Percentiles rank a stretch among this genome's conserved stretches.
phyloP scores from a whole-genome alignment of 345 rosid species.

The Reutealis trisperma region DNA sequence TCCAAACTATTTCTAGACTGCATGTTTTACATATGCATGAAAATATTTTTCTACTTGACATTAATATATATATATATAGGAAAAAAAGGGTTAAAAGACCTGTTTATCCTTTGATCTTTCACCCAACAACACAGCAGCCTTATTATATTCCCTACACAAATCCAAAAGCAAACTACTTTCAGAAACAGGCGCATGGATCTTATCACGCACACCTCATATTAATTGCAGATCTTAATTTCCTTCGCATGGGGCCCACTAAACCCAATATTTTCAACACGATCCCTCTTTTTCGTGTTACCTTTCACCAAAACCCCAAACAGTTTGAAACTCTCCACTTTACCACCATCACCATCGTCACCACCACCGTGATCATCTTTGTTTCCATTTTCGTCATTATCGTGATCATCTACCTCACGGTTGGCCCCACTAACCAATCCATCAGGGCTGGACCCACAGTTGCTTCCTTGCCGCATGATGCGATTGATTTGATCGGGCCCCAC shows the following conservation, averaged over 20 bases:
- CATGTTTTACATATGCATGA: not conserved
- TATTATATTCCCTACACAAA: too few species aligned
- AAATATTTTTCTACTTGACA: not conserved
- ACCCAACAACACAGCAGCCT: not conserved
- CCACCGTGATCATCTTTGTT: not conserved
- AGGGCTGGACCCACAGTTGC: constrained; percentile 12
- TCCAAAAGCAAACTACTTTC: too few species aligned
- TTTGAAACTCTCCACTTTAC: constrained; percentile 53
- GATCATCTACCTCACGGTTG: not conserved
- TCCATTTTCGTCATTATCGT: constrained; percentile 6
- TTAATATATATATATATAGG: too few species aligned
- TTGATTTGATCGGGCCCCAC: constrained; percentile 74
- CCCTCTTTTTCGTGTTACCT: constrained; percentile 57
- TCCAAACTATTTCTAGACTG: not conserved
- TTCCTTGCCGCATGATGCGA: constrained; percentile 56
- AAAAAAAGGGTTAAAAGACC: constrained; percentile 4
- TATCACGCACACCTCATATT: not conserved
- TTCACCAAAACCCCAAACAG: constrained; percentile 85
- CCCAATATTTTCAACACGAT: constrained; percentile 57
- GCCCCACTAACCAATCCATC: constrained; percentile 24
- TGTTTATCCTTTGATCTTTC: constrained; percentile 27
- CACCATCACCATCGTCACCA: constrained; percentile 19
- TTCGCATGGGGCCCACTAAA: constrained; percentile 52
- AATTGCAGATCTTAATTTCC: constrained; percentile 75
- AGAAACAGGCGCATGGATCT: not conserved